These are phyloP conservation scores for Aureobasidium namibiae DNA, from an alignment of 2,329 filamentous ascomycete genomes.

Conservation along the genomic window DNA sequence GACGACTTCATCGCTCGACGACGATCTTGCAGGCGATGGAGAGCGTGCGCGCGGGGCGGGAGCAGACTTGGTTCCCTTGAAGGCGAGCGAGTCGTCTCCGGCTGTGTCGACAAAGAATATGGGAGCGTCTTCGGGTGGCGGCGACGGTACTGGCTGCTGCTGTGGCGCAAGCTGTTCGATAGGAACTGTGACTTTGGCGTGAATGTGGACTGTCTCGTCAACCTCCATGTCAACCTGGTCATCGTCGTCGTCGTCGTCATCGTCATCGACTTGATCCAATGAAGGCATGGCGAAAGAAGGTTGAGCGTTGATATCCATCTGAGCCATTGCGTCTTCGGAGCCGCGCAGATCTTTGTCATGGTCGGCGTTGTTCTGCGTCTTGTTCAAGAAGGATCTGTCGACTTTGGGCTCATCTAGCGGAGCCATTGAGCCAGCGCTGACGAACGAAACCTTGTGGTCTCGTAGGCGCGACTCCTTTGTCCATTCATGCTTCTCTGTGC, in stretches of 20 bases:
- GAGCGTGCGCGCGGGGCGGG: conserved; percentile 30
- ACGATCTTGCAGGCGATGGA: conserved; percentile 36
- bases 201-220: conserved; percentile 8
- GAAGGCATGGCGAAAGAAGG: conserved; percentile 2
- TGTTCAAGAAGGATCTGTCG: conserved; percentile 23
- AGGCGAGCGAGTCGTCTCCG: conserved; percentile 23
- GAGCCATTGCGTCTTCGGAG: conserved; percentile 24
- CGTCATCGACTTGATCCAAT: no score
- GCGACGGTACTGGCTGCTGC: conserved; percentile 7
- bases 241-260: no score
- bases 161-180: not conserved
- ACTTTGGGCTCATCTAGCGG: conserved; percentile 23
- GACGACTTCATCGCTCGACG: conserved; percentile 67
- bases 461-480: conserved; percentile 44
- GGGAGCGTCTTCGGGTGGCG: conserved; percentile 7
- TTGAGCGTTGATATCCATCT: conserved; percentile 23
- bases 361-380: conserved; percentile 10
- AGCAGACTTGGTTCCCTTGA: conserved; percentile 6
- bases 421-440: conserved; percentile 48
- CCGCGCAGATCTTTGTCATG: conserved; percentile 23
- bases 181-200: conserved; percentile 10
- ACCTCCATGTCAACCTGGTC: conserved; percentile 13
- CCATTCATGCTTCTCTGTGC: conserved; percentile 46
- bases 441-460: conserved; percentile 49
- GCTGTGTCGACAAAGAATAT: conserved; percentile 27